A percentile compares a stretch with the other conserved stretches of the same genome.
Conservation (phyloP, 495 filamentous ascomycete species). For the Penicillium paxilli region DNA sequence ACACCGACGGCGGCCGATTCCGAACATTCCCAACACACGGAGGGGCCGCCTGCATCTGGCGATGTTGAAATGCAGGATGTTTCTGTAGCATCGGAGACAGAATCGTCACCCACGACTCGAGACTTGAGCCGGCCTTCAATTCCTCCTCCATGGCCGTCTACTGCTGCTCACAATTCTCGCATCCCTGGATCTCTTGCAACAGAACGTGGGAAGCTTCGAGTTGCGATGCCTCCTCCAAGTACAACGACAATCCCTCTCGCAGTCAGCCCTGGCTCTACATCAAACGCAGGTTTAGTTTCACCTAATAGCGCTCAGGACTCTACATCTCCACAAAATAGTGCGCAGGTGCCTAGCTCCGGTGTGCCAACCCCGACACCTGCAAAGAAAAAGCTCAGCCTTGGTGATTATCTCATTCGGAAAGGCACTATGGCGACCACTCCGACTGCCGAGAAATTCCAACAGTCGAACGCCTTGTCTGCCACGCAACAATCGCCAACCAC, state of each 20-base stretch:
- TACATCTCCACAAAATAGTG: constrained; percentile 18
- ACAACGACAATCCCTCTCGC: constrained; percentile 19
- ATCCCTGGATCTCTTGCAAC: constrained; percentile 29
- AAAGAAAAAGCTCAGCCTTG: constrained; percentile 68
- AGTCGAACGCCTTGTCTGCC: constrained; percentile 22
- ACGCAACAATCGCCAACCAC: constrained; percentile 27
- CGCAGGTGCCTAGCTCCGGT: constrained; percentile 27
- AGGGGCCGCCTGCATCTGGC: neutral
- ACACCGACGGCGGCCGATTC: neutral
- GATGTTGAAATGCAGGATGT: constrained; percentile 20
- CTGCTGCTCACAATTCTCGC: constrained; percentile 37
- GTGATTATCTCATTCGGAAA: constrained; percentile 60
- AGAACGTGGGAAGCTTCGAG: constrained; percentile 32
- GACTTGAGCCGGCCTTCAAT: constrained; percentile 29
- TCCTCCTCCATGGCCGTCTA: constrained; percentile 40
- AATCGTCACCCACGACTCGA: constrained; percentile 14
- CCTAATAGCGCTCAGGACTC: constrained; percentile 34
- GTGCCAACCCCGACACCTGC: constrained; percentile 55
- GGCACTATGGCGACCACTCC: constrained; percentile 43
- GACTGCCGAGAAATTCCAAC: constrained; percentile 40
- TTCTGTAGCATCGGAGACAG: constrained; percentile 1
- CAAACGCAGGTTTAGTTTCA: constrained; percentile 32
- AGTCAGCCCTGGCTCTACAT: constrained; percentile 33
- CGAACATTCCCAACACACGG: neutral
- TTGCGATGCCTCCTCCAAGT: constrained; percentile 40